Evolutionary conservation across 2,329 filamentous ascomycete genomes (phyloP).

Genomic region (Paraphaeosphaeria minitans): DNA sequence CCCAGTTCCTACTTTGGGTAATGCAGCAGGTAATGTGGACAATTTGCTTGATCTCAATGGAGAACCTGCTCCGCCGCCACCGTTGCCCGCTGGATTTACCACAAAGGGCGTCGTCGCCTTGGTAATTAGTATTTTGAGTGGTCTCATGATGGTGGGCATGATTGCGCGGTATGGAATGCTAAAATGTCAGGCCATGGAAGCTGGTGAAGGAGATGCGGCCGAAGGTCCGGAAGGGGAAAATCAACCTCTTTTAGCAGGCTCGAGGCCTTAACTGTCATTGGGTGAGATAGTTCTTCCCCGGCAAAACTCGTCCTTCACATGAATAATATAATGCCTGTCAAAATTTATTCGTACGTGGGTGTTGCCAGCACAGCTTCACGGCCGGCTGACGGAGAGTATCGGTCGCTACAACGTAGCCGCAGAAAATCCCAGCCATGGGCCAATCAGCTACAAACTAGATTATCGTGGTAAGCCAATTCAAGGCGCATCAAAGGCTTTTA

Average conservation of each 20-base stretch:
- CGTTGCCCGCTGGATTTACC: slow-evolving; percentile 72
- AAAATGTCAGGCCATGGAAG: slow-evolving; percentile 1
- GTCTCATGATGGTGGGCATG: slow-evolving; percentile 69
- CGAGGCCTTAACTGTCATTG: no score
- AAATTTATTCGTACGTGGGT: no score
- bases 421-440: no score
- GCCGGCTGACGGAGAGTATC: no score
- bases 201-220: not conserved
- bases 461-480: no score
- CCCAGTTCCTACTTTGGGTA: slow-evolving; percentile 63
- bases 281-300: no score
- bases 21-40: slow-evolving; percentile 73
- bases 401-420: no score
- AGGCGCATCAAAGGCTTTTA: no score
- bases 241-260: not conserved
- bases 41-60: slow-evolving; percentile 62
- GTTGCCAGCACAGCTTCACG: no score
- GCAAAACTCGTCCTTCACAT: no score
- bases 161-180: slow-evolving; percentile 70
- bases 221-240: not conserved
- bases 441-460: no score
- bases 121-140: slow-evolving; percentile 71
- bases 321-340: no score
- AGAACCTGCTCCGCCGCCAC: slow-evolving; percentile 60
- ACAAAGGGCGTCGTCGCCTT: slow-evolving; percentile 73